Percentiles rank a stretch among this genome's conserved stretches.
These are phyloP conservation scores for Sisymbrium irio DNA, from an alignment of 345 rosid species.

Conservation along the genomic window DNA sequence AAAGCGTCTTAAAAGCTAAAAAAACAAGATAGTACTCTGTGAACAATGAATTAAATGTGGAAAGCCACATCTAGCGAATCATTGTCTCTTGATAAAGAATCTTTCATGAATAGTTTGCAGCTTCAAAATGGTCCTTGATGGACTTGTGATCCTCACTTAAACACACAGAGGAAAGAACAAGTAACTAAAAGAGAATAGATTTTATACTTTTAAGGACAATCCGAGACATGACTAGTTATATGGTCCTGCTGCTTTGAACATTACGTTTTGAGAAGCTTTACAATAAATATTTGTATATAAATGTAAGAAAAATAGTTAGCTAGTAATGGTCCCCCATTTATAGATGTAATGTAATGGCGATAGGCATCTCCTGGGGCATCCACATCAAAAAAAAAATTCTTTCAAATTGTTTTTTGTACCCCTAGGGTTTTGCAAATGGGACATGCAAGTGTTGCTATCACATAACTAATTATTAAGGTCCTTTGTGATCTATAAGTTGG, in stretches of 20 bases:
- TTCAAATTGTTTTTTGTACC: conserved; percentile 43
- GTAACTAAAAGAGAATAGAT: conserved; percentile 36
- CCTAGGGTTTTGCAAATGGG: conserved; percentile 55
- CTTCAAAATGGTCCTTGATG: conserved; percentile 38
- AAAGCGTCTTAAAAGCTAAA: background rate
- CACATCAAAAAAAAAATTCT: conserved; percentile 15
- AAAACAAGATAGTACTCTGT: conserved; percentile 31
- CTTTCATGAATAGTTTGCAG: conserved; percentile 38
- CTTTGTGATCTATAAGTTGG: conserved; percentile 54
- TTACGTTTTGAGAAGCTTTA: conserved; percentile 36
- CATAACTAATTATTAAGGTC: conserved; percentile 50
- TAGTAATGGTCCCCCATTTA: conserved; percentile 53
- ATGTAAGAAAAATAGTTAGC: conserved; percentile 24
- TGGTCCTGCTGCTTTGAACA: conserved; percentile 38
- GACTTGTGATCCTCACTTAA: conserved; percentile 38
- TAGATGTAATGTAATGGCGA: conserved; percentile 22
- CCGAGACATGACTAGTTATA: conserved; percentile 31
- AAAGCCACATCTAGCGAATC: conserved; percentile 41
- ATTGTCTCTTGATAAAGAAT: conserved; percentile 38
- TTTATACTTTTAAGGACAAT: conserved; percentile 36
- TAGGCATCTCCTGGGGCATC: conserved; percentile 42
- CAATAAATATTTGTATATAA: conserved; percentile 29
- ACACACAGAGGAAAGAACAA: conserved; percentile 37
- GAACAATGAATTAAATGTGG: conserved; percentile 30
- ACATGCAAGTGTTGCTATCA: conserved; percentile 78